Percentiles rank a stretch among this genome's conserved stretches.
These are phyloP conservation scores for Symbiotaphrina buchneri DNA, from an alignment of 495 filamentous ascomycete species.

Conservation along the genomic window DNA sequence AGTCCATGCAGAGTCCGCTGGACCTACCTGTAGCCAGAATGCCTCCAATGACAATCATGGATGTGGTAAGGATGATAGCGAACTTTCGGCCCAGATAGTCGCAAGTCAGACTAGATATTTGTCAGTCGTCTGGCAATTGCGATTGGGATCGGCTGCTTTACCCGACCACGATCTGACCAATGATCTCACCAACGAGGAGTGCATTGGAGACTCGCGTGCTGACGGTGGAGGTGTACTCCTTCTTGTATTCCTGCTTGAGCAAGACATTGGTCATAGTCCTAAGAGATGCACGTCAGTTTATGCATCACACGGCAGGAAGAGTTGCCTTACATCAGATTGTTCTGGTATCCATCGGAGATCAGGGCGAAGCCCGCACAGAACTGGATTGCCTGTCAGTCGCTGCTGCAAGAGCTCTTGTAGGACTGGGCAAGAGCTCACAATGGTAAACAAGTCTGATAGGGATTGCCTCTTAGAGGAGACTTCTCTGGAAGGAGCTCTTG, in stretches of 20 bases:
- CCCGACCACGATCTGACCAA: constrained; percentile 26
- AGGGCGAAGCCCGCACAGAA: constrained; percentile 24
- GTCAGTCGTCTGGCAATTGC: not conserved
- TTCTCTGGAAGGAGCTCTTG: too few relatives aligned
- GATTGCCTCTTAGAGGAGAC: too few relatives aligned
- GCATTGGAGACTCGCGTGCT: constrained; percentile 28
- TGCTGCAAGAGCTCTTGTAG: too few relatives aligned
- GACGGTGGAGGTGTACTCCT: constrained; percentile 19
- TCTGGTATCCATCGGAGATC: constrained; percentile 30
- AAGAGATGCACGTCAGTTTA: not conserved
- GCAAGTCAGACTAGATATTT: constrained; percentile 14
- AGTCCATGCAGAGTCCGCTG: too few relatives aligned
- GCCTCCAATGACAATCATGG: constrained; percentile 26
- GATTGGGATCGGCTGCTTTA: not conserved
- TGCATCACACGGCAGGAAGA: too few relatives aligned
- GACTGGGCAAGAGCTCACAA: too few relatives aligned
- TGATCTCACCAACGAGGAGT: constrained; percentile 26
- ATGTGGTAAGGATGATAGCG: constrained; percentile 25
- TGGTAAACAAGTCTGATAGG: too few relatives aligned
- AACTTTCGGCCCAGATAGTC: constrained; percentile 29
- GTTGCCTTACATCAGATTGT: constrained; percentile 19
- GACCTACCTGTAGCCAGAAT: too few relatives aligned
- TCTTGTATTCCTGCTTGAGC: constrained; percentile 21
- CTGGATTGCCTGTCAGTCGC: too few relatives aligned
- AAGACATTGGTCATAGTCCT: constrained; percentile 30